Evolutionary conservation across 345 rosid genomes (phyloP).

Genomic region (Arabidopsis arenosa): DNA sequence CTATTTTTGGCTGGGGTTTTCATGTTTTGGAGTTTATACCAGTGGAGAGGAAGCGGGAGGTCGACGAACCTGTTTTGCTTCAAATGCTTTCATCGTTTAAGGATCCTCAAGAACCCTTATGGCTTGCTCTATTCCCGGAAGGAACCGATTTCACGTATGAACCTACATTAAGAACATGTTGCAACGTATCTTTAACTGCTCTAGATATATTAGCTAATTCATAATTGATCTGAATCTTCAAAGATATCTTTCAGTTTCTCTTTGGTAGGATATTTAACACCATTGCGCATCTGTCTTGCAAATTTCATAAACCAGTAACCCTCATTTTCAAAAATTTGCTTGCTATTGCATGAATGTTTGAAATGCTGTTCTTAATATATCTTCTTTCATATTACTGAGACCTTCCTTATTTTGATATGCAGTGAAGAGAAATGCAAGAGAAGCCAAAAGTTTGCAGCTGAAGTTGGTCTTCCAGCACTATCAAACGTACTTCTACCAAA

Average conservation of each 20-base stretch:
- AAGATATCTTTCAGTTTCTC: neutral
- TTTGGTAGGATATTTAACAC: conserved; percentile 10
- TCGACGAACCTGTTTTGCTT: conserved; percentile 64
- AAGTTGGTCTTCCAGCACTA: conserved; percentile 73
- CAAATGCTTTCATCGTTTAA: conserved; percentile 68
- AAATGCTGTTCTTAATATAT: conserved; percentile 8
- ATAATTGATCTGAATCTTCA: neutral
- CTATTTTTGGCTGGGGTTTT: conserved; percentile 88
- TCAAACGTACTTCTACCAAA: conserved; percentile 77
- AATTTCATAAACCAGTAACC: neutral
- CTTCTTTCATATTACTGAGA: conserved; percentile 22
- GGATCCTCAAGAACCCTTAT: conserved; percentile 72
- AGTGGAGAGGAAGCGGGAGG: conserved; percentile 86
- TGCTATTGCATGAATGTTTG: conserved; percentile 23
- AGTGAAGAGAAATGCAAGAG: conserved; percentile 72
- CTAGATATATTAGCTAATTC: neutral
- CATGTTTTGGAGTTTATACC: conserved; percentile 83
- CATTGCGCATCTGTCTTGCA: neutral
- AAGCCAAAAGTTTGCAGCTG: conserved; percentile 71
- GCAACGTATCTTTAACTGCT: neutral
- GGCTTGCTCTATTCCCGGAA: conserved; percentile 93
- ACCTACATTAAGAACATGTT: neutral
- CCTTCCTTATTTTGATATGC: conserved; percentile 41
- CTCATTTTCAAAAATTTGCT: neutral
- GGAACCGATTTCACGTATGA: conserved; percentile 81